Conservation (phyloP, 73 alveolate genomes). For the Tetrahymena thermophila region DNA sequence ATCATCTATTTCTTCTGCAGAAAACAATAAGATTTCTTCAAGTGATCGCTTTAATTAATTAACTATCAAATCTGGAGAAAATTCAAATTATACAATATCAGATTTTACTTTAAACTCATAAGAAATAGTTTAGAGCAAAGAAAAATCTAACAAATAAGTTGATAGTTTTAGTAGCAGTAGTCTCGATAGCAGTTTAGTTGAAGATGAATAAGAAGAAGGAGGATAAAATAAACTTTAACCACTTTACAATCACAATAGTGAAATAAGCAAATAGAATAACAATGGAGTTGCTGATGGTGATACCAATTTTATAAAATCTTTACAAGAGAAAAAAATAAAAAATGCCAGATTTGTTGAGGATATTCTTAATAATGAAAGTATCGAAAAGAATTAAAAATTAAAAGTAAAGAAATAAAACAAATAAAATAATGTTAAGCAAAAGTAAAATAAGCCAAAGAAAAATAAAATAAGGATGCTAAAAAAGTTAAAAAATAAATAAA, state of each 20-base stretch:
- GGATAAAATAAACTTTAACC: neutral
- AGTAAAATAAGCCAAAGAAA: neutral
- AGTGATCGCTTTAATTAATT: neutral
- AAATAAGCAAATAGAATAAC: neutral
- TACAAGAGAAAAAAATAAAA: neutral
- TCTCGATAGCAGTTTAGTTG: neutral
- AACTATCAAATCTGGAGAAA: neutral
- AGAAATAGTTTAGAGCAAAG: neutral
- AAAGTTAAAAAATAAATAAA: neutral
- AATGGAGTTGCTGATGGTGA: neutral
- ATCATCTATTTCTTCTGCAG: neutral
- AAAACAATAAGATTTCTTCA: neutral
- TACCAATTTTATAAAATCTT: neutral
- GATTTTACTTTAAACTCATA: neutral
- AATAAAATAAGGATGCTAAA: neutral
- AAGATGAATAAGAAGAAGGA: neutral
- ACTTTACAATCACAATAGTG: neutral
- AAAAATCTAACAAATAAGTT: neutral
- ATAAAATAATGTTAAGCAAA: neutral
- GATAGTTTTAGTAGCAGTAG: neutral
- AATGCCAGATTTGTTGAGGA: neutral
- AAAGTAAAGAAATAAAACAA: neutral
- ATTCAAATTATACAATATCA: neutral
- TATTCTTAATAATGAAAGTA: neutral
- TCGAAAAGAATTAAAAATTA: neutral